These are phyloP conservation scores for Cinchona pubescens DNA, from an alignment of 257 asterid species.

Conservation along the genomic window DNA sequence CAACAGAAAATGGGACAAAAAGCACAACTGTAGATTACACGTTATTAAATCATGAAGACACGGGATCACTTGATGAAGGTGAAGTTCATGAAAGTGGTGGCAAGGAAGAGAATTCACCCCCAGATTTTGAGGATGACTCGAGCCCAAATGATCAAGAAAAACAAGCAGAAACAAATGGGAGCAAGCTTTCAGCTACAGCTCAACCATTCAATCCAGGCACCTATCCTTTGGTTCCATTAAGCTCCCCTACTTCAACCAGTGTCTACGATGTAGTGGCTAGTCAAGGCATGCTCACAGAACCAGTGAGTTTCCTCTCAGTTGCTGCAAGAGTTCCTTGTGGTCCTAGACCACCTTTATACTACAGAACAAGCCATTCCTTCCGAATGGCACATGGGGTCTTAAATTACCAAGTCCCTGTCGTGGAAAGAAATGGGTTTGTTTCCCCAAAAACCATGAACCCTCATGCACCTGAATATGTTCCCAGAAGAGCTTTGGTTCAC, in stretches of 20 bases:
- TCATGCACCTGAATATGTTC: slow-evolving; percentile 91
- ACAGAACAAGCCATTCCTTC: slow-evolving; percentile 53
- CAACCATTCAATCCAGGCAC: slow-evolving; percentile 83
- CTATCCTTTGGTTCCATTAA: slow-evolving; percentile 48
- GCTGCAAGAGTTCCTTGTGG: slow-evolving; percentile 95
- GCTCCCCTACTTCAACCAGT: slow-evolving; percentile 41
- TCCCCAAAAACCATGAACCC: slow-evolving; percentile 87
- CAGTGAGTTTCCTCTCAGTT: slow-evolving; percentile 70
- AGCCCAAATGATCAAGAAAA: slow-evolving; percentile 49
- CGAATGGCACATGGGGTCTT: slow-evolving; percentile 54
- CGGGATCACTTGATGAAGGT: slow-evolving; percentile 42
- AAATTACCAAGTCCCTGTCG: slow-evolving; percentile 50
- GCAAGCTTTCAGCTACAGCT: slow-evolving; percentile 94
- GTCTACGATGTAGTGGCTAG: slow-evolving; percentile 63
- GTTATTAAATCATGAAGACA: slow-evolving; percentile 38
- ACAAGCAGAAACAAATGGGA: slow-evolving; percentile 58
- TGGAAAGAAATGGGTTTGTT: slow-evolving; percentile 41
- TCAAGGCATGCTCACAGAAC: slow-evolving; percentile 59
- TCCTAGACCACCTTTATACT: slow-evolving; percentile 85
- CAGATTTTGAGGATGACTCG: slow-evolving; percentile 45
- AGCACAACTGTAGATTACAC: slow-evolving; percentile 43
- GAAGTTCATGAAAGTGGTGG: slow-evolving; percentile 44
- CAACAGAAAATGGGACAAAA: slow-evolving; percentile 45
- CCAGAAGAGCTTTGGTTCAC: slow-evolving; percentile 58
- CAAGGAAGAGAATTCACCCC: slow-evolving; percentile 33